Conservation (phyloP, 805 yeast species). For the Starmerella scarabaei region DNA sequence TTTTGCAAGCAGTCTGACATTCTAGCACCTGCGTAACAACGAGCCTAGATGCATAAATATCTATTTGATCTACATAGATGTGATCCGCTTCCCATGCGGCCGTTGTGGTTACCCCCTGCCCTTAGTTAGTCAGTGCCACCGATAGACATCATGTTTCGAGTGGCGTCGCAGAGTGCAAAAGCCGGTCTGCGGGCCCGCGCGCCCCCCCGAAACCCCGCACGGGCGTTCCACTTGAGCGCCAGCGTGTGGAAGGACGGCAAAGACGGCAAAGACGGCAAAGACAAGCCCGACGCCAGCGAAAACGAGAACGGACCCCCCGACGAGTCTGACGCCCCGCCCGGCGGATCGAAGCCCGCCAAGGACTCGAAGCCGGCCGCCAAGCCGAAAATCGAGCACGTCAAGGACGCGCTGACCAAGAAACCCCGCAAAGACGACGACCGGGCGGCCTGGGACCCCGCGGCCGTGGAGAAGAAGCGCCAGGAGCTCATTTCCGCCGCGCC, state of each 20-base stretch:
- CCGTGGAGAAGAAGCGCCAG: slow-evolving; percentile 4
- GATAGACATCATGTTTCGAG: slow-evolving; percentile 8
- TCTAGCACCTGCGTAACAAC: no score
- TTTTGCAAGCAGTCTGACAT: no score
- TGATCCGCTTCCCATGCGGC: no score
- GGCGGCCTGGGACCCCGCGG: slow-evolving; percentile 1
- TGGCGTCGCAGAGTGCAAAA: slow-evolving; percentile 4
- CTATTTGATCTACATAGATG: no score
- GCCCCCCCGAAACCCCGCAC: background rate
- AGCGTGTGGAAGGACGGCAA: slow-evolving; percentile 2
- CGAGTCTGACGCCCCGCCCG: background rate
- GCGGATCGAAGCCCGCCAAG: no score
- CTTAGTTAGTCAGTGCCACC: no score
- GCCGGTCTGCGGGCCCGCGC: background rate
- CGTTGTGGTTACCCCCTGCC: no score
- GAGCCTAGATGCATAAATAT: no score
- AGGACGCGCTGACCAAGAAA: background rate
- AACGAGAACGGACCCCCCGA: background rate
- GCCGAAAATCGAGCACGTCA: background rate
- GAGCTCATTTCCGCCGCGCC: slow-evolving; percentile 1
- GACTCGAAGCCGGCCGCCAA: background rate
- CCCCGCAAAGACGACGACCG: background rate
- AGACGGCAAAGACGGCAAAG: slow-evolving; percentile 2
- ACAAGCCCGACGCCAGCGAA: background rate
- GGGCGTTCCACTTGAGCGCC: slow-evolving; percentile 2